Conservation (phyloP, 768 basidiomycete species). For the Gautieria morchelliformis region DNA sequence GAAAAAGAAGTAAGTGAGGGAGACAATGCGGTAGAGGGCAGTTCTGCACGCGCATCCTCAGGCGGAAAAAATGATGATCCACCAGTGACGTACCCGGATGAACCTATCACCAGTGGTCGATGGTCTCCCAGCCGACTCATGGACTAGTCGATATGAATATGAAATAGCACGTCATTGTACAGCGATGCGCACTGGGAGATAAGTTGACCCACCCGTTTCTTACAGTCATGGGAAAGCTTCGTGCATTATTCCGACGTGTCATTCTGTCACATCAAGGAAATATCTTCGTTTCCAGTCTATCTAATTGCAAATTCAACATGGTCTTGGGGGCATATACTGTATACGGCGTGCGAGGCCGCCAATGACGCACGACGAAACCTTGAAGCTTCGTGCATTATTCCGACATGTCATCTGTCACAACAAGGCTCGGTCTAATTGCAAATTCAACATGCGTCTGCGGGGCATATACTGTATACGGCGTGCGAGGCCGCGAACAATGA, state of each 20-base stretch:
- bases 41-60: neutral
- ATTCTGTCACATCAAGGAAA: too few species aligned
- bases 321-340: too few species aligned
- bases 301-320: too few species aligned
- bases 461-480: too few species aligned
- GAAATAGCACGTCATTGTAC: neutral
- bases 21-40: neutral
- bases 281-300: too few species aligned
- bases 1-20: neutral
- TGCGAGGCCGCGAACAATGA: neutral
- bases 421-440: too few species aligned
- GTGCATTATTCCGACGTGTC: too few species aligned
- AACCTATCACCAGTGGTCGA: neutral
- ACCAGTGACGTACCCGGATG: neutral
- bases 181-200: neutral
- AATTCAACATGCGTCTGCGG: too few species aligned
- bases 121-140: conserved; percentile 6
- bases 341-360: neutral
- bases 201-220: neutral
- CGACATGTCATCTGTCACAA: too few species aligned
- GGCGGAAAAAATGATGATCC: too few species aligned
- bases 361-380: neutral
- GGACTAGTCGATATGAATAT: neutral
- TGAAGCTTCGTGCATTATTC: too few species aligned
- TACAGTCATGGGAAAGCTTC: neutral